Conservation (phyloP, 2,329 filamentous ascomycete genomes). For the Pseudocercospora cruenta region DNA sequence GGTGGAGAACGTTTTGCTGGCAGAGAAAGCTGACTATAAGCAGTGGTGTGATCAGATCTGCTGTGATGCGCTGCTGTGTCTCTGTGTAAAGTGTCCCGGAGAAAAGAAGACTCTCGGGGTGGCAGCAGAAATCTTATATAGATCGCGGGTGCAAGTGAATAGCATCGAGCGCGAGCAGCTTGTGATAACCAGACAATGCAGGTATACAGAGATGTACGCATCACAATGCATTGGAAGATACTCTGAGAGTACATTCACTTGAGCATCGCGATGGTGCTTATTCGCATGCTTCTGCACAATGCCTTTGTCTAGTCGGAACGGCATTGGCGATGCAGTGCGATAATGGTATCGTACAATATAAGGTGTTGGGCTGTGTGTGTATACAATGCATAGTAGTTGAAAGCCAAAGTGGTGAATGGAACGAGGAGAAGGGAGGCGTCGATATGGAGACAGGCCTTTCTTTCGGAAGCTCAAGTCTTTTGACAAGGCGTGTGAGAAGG, state of each 20-base stretch:
- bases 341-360: not conserved
- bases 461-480: not conserved
- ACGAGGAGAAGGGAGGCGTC: not conserved
- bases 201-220: not conserved
- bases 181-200: no score
- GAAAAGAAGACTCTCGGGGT: no score
- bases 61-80: no score
- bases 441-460: not conserved
- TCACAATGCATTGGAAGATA: not conserved
- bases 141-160: no score
- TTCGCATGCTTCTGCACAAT: not conserved
- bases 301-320: not conserved
- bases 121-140: no score
- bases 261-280: not conserved
- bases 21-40: no score
- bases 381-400: not conserved
- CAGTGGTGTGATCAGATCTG: no score
- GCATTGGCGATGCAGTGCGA: not conserved
- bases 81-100: no score
- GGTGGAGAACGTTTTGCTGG: no score
- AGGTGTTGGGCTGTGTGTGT: not conserved
- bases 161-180: no score
- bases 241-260: not conserved
- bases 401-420: not conserved
- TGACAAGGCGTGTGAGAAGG: not conserved